Base-by-base conservation (phyloP, 352 stramenopile species). In the Hyaloperonospora arabidopsidis region DNA sequence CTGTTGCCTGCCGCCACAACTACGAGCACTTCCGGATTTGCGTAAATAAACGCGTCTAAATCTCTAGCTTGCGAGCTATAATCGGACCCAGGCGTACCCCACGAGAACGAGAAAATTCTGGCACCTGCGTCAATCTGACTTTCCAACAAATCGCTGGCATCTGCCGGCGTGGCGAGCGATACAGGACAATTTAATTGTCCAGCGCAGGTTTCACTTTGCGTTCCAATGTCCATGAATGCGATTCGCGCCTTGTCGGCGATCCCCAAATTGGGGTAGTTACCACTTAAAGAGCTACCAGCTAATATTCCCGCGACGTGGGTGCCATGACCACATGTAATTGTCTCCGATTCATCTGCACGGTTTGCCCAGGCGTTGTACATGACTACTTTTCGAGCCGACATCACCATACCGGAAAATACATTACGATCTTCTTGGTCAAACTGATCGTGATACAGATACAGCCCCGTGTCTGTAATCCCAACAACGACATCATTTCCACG, bases 141-240 rank as follows among this genome's bases (percentile, higher is more conserved):
- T 45, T 80, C 43, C n/a, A 93, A 40, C 36, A 89, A 40, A 43
- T 84, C 77, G 0, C 56, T 62, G 3, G 79, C 79, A 17, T 89
- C 77, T 10, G 71, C 69, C 19, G 82, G 82, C 2, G 79, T 89
- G 14, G 72, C 63, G 2, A 92, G 67, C 8, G 59, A 61, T 7
- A 92, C 82, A 14, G 65, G 48, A 38, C 82, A 92, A 19, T 69
- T 67, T 0, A 67, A 39, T 25, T 75, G 38, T 10, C 76, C 79
- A 7, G 73, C 65, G 28, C 82, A 92, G 4, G 52, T 45, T 2
- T 65, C 17, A 29, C 57, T 67, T 60, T 89, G 82, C 8, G 59
- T 71, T 17, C 82, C 82, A 55, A 96, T 91, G 50, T 96, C 87
- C 76, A 96, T 95, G 56, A 96, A 94, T n/a, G 87, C 85, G 59